These are phyloP conservation scores for Pseudonitzschia pungens DNA, from an alignment of 108 stramenopile genomes.

Conservation along the genomic window DNA sequence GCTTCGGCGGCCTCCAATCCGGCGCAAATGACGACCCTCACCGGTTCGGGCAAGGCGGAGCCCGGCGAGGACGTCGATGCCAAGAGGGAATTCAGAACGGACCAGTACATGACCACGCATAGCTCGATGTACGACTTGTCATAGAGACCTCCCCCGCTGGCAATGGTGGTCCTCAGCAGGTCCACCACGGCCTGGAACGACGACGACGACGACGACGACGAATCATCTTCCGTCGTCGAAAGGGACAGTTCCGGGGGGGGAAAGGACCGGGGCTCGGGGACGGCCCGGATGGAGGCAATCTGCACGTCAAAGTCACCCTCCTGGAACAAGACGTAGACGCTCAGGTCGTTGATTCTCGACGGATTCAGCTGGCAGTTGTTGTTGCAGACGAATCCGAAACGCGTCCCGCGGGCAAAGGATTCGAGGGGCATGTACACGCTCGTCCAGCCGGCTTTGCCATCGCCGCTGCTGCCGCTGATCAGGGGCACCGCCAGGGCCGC, in stretches of 20 bases:
- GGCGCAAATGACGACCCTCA: neutral
- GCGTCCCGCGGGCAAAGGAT: neutral
- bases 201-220: too few relatives aligned
- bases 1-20: neutral
- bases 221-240: too few relatives aligned
- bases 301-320: neutral
- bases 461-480: neutral
- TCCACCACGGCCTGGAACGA: neutral
- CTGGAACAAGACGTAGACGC: conserved; percentile 11
- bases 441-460: too few relatives aligned
- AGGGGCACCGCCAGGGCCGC: neutral
- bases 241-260: too few relatives aligned
- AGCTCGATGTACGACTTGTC: neutral
- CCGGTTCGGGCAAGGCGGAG: neutral
- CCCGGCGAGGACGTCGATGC: neutral
- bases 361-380: neutral
- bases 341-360: neutral
- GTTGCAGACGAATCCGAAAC: neutral
- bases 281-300: neutral
- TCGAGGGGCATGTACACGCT: conserved; percentile 7
- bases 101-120: conserved; percentile 2
- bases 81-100: neutral
- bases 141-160: neutral
- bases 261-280: neutral
- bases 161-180: neutral